phyloP scores from a whole-genome alignment of 305 asterid species.

The Ilex paraguariensis region DNA sequence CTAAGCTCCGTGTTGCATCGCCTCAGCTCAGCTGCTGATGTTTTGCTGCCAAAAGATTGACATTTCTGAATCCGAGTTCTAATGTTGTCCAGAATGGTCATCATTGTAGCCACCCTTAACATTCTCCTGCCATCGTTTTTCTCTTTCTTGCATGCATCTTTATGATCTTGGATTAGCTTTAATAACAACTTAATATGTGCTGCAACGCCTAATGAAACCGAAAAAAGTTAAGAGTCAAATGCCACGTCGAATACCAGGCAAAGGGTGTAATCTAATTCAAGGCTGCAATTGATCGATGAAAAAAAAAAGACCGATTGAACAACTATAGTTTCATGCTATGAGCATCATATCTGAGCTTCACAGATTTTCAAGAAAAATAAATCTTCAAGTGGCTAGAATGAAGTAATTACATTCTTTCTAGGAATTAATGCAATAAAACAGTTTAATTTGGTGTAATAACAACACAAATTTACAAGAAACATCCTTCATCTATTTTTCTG shows the following conservation, averaged over 20 bases:
- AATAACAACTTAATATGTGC: conserved; percentile 67
- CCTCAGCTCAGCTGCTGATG: conserved; percentile 23
- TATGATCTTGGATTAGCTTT: conserved; percentile 78
- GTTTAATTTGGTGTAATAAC: neutral
- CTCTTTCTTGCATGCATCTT: conserved; percentile 58
- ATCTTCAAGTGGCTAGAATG: no score
- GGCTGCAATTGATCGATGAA: neutral
- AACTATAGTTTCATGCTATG: neutral
- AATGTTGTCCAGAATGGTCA: conserved; percentile 72
- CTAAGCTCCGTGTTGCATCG: conserved; percentile 35
- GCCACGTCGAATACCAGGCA: no score
- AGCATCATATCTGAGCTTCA: neutral
- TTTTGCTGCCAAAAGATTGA: conserved; percentile 60
- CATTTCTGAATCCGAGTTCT: conserved; percentile 61
- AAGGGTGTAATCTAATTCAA: neutral
- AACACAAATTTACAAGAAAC: neutral
- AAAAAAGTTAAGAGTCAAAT: neutral
- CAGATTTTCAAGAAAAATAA: neutral
- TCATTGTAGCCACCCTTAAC: conserved; percentile 95
- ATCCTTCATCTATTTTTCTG: no score
- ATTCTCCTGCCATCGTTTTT: conserved; percentile 61
- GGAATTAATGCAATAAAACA: neutral
- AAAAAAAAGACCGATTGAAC: neutral
- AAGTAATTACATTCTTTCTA: no score
- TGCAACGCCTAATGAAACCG: conserved; percentile 59